Conservation (phyloP, 306 rosid species). For the Quercus alba region DNA sequence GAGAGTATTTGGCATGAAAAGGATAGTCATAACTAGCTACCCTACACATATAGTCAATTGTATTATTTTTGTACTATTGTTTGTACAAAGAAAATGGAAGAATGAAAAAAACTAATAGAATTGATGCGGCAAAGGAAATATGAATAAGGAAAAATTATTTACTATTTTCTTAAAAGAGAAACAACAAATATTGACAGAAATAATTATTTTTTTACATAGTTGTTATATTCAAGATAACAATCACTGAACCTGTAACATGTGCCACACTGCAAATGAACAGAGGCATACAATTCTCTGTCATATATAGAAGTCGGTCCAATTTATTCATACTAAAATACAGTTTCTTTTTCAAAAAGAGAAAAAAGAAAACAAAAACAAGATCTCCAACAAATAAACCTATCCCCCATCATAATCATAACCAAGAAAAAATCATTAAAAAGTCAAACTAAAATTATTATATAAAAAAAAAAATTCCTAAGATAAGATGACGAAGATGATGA, state of each 20-base stretch:
- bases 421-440: conserved; percentile 7
- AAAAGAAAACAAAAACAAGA: conserved; percentile 30
- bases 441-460: not conserved
- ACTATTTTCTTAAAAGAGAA: not conserved
- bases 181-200: not conserved
- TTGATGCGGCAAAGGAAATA: not conserved
- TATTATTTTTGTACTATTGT: too few relatives aligned
- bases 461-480: not conserved
- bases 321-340: conserved; percentile 52
- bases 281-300: conserved; percentile 7
- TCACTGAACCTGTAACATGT: not conserved
- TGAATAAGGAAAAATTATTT: not conserved
- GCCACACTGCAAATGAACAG: conserved; percentile 10
- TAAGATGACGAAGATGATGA: conserved; percentile 21
- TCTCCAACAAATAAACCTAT: conserved; percentile 67
- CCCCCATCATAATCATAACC: conserved; percentile 15
- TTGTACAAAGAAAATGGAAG: not conserved
- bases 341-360: conserved; percentile 10
- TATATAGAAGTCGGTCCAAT: conserved; percentile 2
- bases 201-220: not conserved
- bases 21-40: not conserved
- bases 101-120: not conserved
- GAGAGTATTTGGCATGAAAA: too few relatives aligned
- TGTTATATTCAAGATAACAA: not conserved
- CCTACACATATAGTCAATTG: not conserved